phyloP scores from a whole-genome alignment of 345 rosid species.

The Camelina laxa region DNA sequence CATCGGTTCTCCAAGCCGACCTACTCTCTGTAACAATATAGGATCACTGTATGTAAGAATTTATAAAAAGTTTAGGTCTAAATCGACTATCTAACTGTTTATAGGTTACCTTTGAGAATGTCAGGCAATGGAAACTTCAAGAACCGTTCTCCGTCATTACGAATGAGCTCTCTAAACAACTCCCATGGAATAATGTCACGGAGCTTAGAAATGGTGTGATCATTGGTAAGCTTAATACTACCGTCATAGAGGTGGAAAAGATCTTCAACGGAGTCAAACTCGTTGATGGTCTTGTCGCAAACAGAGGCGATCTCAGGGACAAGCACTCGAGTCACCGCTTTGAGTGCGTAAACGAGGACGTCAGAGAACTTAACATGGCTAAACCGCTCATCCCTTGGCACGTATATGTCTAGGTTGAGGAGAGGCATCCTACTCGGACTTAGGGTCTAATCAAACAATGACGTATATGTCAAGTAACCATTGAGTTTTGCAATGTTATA shows the following conservation, averaged over 20 bases:
- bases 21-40: conserved; percentile 40
- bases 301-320: conserved; percentile 69
- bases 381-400: conserved; percentile 91
- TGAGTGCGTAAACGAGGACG: conserved; percentile 80
- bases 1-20: conserved; percentile 76
- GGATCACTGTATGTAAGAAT: background rate
- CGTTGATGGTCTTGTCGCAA: conserved; percentile 77
- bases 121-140: conserved; percentile 83
- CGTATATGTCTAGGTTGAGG: conserved; percentile 72
- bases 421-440: conserved; percentile 69
- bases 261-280: conserved; percentile 79
- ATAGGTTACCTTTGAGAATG: conserved; percentile 72
- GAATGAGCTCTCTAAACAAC: conserved; percentile 81
- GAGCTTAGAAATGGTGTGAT: conserved; percentile 46
- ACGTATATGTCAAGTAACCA: conserved; percentile 23
- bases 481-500: background rate
- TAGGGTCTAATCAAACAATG: conserved; percentile 56
- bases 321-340: conserved; percentile 67
- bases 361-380: conserved; percentile 80
- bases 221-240: conserved; percentile 55
- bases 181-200: conserved; percentile 82
- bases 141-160: conserved; percentile 73
- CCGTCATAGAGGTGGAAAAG: conserved; percentile 73
- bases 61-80: background rate
- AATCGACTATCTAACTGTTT: background rate